A percentile compares a stretch with the other conserved stretches of the same genome.
phyloP scores from a whole-genome alignment of 1,139 yeast species.

The Yamadazyma mexicana region DNA sequence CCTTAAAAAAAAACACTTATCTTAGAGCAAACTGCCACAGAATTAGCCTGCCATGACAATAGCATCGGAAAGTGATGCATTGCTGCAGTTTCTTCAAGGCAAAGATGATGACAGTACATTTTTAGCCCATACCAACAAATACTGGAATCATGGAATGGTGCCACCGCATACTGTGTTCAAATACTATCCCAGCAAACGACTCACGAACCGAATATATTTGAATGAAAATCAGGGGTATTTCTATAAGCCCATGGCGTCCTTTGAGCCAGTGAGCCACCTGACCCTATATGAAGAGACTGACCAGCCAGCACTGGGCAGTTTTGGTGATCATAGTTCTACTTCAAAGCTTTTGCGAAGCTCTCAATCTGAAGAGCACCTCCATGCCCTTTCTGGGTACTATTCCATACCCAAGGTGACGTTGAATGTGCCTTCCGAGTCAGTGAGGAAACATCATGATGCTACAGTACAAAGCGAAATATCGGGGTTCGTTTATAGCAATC shows the following conservation, averaged over 20 bases:
- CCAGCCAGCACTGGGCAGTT: too few species aligned
- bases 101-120: neutral
- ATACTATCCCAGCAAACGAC: slow-evolving; percentile 18
- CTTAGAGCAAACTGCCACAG: too few species aligned
- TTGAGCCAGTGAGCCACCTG: slow-evolving; percentile 24
- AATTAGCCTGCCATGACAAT: neutral
- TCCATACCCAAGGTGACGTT: slow-evolving; percentile 30
- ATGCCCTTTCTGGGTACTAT: slow-evolving; percentile 32
- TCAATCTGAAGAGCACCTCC: slow-evolving; percentile 17
- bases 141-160: slow-evolving; percentile 33
- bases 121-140: slow-evolving; percentile 9
- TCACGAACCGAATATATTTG: slow-evolving; percentile 19
- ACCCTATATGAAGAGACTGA: neutral
- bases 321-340: too few species aligned
- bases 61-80: neutral
- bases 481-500: slow-evolving; percentile 35
- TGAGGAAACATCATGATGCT: slow-evolving; percentile 4
- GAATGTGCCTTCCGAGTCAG: slow-evolving; percentile 21
- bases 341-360: slow-evolving; percentile 5
- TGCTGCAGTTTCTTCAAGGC: neutral
- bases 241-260: slow-evolving; percentile 26
- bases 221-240: slow-evolving; percentile 21
- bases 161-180: slow-evolving; percentile 31
- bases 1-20: too few species aligned
- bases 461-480: slow-evolving; percentile 18